These are phyloP conservation scores for Tympanopsis confertula DNA, from an alignment of 2,329 filamentous ascomycete genomes.

Conservation along the genomic window DNA sequence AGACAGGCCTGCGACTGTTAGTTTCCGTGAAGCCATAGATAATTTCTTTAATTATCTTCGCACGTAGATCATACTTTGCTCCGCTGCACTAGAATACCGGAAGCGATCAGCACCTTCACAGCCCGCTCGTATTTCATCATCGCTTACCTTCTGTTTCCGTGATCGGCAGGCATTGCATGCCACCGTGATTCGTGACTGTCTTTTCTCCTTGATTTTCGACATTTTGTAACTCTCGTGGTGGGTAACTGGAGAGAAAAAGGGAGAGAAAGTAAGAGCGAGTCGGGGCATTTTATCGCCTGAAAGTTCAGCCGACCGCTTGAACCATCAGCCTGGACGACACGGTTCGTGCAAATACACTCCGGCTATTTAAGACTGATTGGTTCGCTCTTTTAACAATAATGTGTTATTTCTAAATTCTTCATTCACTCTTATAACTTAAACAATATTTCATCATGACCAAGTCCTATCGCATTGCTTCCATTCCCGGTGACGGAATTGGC, in stretches of 20 bases:
- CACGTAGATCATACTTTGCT: constrained; percentile 19
- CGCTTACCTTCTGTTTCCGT: constrained; percentile 25
- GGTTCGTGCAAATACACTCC: too few relatives aligned
- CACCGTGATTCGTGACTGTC: constrained; percentile 18
- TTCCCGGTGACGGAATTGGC: constrained; percentile 54
- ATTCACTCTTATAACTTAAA: too few relatives aligned
- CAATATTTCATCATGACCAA: constrained; percentile 13
- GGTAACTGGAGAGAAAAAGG: too few relatives aligned
- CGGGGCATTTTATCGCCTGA: too few relatives aligned
- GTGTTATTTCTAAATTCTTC: too few relatives aligned
- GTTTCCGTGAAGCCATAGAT: constrained; percentile 1
- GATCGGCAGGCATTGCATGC: constrained; percentile 26
- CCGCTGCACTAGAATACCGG: constrained; percentile 19
- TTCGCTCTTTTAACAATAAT: too few relatives aligned
- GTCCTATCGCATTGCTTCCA: constrained; percentile 41
- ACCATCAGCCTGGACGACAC: too few relatives aligned
- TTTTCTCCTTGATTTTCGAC: background rate
- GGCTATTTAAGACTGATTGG: too few relatives aligned
- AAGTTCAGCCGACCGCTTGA: too few relatives aligned
- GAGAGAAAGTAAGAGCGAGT: too few relatives aligned
- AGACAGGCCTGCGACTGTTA: constrained; percentile 15
- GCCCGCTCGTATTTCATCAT: background rate
- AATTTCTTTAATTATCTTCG: constrained; percentile 3
- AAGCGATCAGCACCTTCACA: background rate
- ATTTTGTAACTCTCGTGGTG: too few relatives aligned